Evolutionary conservation across 257 asterid genomes (phyloP).

Genomic region (Gynochthodes officinalis): DNA sequence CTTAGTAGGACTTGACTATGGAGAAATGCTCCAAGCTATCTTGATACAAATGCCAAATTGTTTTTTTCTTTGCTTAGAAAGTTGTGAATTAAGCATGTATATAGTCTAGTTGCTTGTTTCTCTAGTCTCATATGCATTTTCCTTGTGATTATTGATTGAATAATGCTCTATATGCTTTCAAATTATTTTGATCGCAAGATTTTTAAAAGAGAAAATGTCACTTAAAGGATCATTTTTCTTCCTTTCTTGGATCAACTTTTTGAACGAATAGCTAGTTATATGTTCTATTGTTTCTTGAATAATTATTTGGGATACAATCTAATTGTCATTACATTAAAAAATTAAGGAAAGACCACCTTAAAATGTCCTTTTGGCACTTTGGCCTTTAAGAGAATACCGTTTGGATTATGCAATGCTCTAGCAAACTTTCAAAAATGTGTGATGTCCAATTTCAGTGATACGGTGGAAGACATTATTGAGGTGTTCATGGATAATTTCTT

Average conservation of each 20-base stretch:
- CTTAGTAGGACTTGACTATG: conserved; percentile 43
- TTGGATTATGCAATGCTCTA: too few species aligned
- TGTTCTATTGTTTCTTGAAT: too few species aligned
- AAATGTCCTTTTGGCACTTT: background rate
- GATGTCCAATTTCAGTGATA: background rate
- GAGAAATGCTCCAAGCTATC: too few species aligned
- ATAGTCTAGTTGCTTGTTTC: background rate
- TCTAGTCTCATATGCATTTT: background rate
- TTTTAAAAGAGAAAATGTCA: too few species aligned
- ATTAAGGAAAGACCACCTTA: background rate
- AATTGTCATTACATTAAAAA: background rate
- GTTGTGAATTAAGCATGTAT: too few species aligned
- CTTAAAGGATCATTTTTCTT: too few species aligned
- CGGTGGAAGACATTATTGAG: background rate
- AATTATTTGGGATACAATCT: background rate
- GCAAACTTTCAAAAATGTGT: background rate
- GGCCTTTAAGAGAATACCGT: background rate
- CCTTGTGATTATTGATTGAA: background rate
- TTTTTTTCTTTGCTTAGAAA: too few species aligned
- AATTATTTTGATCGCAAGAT: too few species aligned
- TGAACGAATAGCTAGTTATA: background rate
- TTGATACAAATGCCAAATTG: too few species aligned
- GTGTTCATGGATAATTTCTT: background rate
- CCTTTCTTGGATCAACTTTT: too few species aligned
- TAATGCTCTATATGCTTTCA: background rate